These are phyloP conservation scores for Dryas integrifolia DNA, from an alignment of 331 rosid genomes.

Conservation along the genomic window DNA sequence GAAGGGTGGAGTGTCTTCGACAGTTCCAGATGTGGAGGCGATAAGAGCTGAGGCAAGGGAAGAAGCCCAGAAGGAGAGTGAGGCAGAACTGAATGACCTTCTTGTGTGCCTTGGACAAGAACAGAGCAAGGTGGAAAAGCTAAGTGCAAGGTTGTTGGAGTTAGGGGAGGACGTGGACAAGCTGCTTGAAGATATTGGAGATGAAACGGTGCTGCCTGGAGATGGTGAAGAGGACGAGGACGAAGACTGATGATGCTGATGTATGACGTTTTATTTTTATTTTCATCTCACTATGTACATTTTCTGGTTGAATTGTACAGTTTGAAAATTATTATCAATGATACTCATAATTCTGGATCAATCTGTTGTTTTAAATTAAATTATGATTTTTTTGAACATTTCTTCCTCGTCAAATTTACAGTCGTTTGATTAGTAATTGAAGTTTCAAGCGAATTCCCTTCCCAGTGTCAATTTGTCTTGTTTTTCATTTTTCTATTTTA, in stretches of 20 bases:
- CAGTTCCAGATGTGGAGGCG: constrained; percentile 59
- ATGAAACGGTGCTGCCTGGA: constrained; percentile 55
- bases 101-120: constrained; percentile 98
- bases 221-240: constrained; percentile 40
- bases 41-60: constrained; percentile 87
- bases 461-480: not conserved
- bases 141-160: constrained; percentile 71
- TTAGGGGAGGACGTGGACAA: constrained; percentile 81
- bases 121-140: constrained; percentile 79
- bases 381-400: constrained; percentile 2
- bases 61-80: constrained; percentile 91
- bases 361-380: not conserved
- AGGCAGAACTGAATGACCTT: constrained; percentile 82
- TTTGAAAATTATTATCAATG: constrained; percentile 14
- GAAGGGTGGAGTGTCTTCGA: constrained; percentile 41
- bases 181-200: constrained; percentile 85
- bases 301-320: constrained; percentile 43
- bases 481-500: too few species aligned
- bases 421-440: not conserved
- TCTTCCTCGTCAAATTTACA: not conserved
- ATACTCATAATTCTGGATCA: constrained; percentile 13
- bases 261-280: not conserved
- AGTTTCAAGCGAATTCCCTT: not conserved
- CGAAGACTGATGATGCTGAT: constrained; percentile 25
- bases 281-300: constrained; percentile 22